Conservation (phyloP, 805 yeast species). For the Vanderwaltozyma verrucispora region DNA sequence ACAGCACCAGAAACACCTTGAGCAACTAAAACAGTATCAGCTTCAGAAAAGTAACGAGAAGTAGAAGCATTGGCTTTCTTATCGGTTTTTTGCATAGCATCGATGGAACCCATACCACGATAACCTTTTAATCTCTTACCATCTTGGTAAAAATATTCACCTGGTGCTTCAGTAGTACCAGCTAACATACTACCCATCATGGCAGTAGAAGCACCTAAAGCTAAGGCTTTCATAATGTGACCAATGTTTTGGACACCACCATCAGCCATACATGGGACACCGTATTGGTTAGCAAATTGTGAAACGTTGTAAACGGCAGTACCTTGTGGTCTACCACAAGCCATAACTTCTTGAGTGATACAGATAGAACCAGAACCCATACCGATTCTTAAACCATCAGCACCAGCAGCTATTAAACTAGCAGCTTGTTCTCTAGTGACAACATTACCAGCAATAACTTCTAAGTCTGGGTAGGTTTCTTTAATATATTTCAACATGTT, state of each 20-base stretch:
- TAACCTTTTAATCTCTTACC: slow-evolving; percentile 95
- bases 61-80: slow-evolving; percentile 93
- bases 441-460: slow-evolving; percentile 96
- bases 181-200: slow-evolving; percentile 99
- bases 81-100: slow-evolving; percentile 92
- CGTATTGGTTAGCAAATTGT: slow-evolving; percentile 88
- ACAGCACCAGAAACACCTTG: slow-evolving; percentile 98
- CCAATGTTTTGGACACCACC: slow-evolving; percentile 99
- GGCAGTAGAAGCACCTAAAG: slow-evolving; percentile 92
- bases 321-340: slow-evolving; percentile 99
- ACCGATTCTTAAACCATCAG: slow-evolving; percentile 96
- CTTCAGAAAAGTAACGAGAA: slow-evolving; percentile 94
- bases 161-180: slow-evolving; percentile 97
- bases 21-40: slow-evolving; percentile 92
- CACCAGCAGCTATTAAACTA: slow-evolving; percentile 85
- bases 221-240: slow-evolving; percentile 92
- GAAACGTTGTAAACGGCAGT: slow-evolving; percentile 94
- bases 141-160: slow-evolving; percentile 94
- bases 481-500: slow-evolving; percentile 92
- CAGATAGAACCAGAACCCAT: slow-evolving; percentile 99
- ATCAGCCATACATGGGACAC: slow-evolving; percentile 98
- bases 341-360: slow-evolving; percentile 99
- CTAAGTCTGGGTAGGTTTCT: slow-evolving; percentile 61
- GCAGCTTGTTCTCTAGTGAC: slow-evolving; percentile 99
- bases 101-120: slow-evolving; percentile 99